Percentiles rank a stretch among this genome's conserved stretches.
Conservation (phyloP, 495 filamentous ascomycete genomes). For the Trichoderma parareesei region DNA sequence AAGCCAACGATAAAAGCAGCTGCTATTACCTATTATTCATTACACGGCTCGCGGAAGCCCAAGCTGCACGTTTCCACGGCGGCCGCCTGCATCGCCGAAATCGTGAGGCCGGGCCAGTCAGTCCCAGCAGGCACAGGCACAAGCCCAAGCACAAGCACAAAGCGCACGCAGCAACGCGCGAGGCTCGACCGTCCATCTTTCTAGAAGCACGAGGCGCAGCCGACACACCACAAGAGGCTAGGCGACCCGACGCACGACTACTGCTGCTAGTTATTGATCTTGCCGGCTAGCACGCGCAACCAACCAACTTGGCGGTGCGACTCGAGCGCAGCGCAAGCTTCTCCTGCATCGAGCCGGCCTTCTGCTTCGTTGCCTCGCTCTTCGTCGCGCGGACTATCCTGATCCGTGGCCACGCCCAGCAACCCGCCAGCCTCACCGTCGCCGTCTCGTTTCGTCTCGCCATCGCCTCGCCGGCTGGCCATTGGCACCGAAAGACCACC, state of each 20-base stretch:
- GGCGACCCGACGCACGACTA: no score
- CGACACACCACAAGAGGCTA: background rate
- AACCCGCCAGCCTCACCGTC: no score
- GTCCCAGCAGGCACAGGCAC: background rate
- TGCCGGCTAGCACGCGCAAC: slow-evolving; percentile 1
- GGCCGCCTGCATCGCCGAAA: slow-evolving; percentile 1
- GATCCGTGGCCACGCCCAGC: no score
- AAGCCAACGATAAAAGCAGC: no score
- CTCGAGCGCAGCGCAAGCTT: background rate
- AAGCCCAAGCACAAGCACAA: background rate
- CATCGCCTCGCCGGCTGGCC: no score
- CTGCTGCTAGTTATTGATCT: background rate
- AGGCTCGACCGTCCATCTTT: background rate
- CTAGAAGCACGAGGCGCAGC: slow-evolving; percentile 10
- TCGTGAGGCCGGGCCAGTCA: background rate
- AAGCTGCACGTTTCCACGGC: background rate
- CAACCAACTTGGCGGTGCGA: background rate
- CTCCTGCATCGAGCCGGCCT: background rate
- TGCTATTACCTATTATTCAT: background rate
- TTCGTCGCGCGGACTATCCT: background rate
- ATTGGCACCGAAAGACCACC: no score
- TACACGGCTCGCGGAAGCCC: background rate
- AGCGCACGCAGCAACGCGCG: background rate
- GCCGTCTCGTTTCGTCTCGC: no score
- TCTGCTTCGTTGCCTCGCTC: no score